These are phyloP conservation scores for Trichothecium sympodiale DNA, from an alignment of 2,329 filamentous ascomycete genomes.

Conservation along the genomic window DNA sequence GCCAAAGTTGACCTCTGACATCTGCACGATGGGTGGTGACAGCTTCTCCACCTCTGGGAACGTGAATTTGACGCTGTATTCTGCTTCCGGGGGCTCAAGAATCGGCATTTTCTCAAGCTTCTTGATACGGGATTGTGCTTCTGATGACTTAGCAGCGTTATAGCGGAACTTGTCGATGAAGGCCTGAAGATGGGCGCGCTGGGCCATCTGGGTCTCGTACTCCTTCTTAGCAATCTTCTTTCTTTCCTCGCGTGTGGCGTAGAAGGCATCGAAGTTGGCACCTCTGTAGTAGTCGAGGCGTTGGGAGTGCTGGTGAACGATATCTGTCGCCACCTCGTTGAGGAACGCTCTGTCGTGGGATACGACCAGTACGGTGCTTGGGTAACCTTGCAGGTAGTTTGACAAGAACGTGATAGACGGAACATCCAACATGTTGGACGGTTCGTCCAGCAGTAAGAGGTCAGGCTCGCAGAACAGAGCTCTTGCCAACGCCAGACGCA, in stretches of 20 bases:
- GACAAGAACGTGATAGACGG: slow-evolving; percentile 98
- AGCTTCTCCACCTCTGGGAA: slow-evolving; percentile 98
- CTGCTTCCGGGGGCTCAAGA: slow-evolving; percentile 77
- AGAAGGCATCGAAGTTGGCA: slow-evolving; percentile 94
- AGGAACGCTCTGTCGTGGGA: slow-evolving; percentile 98
- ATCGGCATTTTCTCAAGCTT: slow-evolving; percentile 96
- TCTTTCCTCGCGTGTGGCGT: slow-evolving; percentile 92
- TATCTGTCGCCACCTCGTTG: slow-evolving; percentile 98
- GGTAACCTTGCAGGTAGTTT: slow-evolving; percentile 88
- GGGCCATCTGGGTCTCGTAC: slow-evolving; percentile 96
- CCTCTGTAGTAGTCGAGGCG: slow-evolving; percentile 97
- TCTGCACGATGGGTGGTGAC: slow-evolving; percentile 94
- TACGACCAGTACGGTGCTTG: slow-evolving; percentile 89
- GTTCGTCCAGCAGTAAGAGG: slow-evolving; percentile 91
- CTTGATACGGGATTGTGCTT: slow-evolving; percentile 97
- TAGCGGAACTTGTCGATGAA: slow-evolving; percentile 99
- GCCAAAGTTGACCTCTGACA: slow-evolving; percentile 85
- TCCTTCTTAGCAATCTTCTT: slow-evolving; percentile 94
- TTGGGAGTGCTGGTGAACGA: slow-evolving; percentile 96
- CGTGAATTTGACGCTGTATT: slow-evolving; percentile 93
- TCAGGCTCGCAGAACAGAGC: slow-evolving; percentile 98
- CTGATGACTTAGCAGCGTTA: slow-evolving; percentile 96
- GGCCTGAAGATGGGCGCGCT: slow-evolving; percentile 84
- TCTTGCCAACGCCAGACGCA: slow-evolving; percentile 89
- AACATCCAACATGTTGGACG: slow-evolving; percentile 99